Conservation (phyloP, 192 early-diverging fungal genomes). For the Coemansia sp. region DNA sequence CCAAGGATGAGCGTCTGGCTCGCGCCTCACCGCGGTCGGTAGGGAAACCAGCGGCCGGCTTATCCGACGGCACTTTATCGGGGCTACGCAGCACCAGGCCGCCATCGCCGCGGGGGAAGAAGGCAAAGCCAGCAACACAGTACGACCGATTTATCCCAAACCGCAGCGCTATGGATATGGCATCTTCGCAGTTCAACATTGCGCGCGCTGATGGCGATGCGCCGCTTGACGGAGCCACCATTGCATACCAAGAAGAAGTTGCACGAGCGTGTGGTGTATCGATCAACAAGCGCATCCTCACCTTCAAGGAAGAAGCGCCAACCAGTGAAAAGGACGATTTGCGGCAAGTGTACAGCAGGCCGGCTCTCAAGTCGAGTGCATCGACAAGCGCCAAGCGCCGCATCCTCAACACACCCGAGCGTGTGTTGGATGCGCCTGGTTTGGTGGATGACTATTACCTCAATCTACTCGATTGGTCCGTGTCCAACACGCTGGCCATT, state of each 20-base stretch:
- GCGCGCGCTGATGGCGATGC: slow-evolving; percentile 37
- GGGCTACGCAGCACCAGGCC: slow-evolving; percentile 7
- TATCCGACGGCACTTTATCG: background rate
- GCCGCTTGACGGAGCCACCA: slow-evolving; percentile 47
- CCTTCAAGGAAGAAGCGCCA: slow-evolving; percentile 77
- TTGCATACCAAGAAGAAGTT: slow-evolving; percentile 72
- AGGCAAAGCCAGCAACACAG: slow-evolving; percentile 42
- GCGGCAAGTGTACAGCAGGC: slow-evolving; percentile 54
- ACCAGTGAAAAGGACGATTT: slow-evolving; percentile 52
- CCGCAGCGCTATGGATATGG: slow-evolving; percentile 63
- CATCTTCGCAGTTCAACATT: slow-evolving; percentile 69
- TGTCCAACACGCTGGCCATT: slow-evolving; percentile 75
- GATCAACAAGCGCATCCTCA: slow-evolving; percentile 74
- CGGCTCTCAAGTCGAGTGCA: slow-evolving; percentile 23
- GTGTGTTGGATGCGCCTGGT: slow-evolving; percentile 84
- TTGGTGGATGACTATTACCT: slow-evolving; percentile 93
- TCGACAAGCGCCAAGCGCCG: slow-evolving; percentile 53
- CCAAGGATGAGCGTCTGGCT: slow-evolving; percentile 24
- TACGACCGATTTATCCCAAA: slow-evolving; percentile 90
- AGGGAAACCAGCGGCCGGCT: slow-evolving; percentile 7
- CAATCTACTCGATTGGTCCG: slow-evolving; percentile 91
- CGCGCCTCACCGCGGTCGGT: slow-evolving; percentile 27
- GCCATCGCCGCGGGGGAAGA: slow-evolving; percentile 27
- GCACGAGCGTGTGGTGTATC: slow-evolving; percentile 76
- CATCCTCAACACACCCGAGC: slow-evolving; percentile 76